These are phyloP conservation scores for Mortierella antarctica DNA, from an alignment of 192 early-diverging fungal species.

Conservation along the genomic window DNA sequence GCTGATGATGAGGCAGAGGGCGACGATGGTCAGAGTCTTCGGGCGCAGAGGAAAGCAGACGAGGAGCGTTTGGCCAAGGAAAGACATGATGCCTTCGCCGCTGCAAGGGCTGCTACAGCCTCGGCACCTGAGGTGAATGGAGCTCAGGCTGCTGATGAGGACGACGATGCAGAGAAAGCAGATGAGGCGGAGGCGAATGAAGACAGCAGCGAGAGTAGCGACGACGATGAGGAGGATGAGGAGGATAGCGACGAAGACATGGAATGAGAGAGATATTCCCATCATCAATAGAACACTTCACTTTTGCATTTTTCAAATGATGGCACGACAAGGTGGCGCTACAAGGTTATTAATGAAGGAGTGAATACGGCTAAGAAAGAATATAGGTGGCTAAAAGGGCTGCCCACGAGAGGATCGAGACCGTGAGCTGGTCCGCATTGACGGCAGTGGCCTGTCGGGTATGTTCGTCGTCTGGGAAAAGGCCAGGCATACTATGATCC, in stretches of 20 bases:
- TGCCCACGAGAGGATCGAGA: slow-evolving; percentile 42
- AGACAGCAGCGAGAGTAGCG: background rate
- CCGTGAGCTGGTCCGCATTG: slow-evolving; percentile 15
- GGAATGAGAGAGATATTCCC: slow-evolving; percentile 33
- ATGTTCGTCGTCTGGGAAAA: background rate
- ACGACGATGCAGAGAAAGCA: slow-evolving; percentile 6
- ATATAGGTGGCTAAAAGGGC: slow-evolving; percentile 26
- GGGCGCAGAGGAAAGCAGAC: slow-evolving; percentile 37
- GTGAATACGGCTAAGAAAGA: slow-evolving; percentile 15
- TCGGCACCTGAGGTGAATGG: background rate
- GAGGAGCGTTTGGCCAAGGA: slow-evolving; percentile 47
- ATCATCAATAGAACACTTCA: slow-evolving; percentile 32
- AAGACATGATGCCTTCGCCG: slow-evolving; percentile 45
- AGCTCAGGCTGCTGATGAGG: background rate
- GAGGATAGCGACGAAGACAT: slow-evolving; percentile 51
- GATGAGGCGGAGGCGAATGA: slow-evolving; percentile 7
- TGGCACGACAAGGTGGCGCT: background rate
- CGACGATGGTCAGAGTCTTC: slow-evolving; percentile 14
- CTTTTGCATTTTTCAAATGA: slow-evolving; percentile 28
- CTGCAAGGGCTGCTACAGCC: slow-evolving; percentile 18
- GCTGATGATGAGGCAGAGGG: slow-evolving; percentile 16
- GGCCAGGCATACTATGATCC: slow-evolving; percentile 10
- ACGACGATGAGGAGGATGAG: slow-evolving; percentile 9
- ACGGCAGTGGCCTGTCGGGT: background rate
- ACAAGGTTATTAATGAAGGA: no score